A percentile compares a stretch with the other conserved stretches of the same genome.
Evolutionary conservation across 257 asterid genomes (phyloP).

Genomic region (Przewalskia tangutica): DNA sequence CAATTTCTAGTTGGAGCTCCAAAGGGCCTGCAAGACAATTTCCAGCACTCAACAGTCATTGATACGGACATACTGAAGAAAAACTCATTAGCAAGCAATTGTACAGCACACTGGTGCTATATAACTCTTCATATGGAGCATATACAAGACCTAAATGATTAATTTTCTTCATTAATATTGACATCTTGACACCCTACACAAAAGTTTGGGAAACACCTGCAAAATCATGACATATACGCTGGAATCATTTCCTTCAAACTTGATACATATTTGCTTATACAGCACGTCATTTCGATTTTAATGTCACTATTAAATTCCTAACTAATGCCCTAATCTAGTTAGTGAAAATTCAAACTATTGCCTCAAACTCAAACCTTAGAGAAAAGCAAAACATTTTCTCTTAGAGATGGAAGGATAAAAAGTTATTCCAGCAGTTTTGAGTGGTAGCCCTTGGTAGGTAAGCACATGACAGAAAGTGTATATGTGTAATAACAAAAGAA

Average conservation of each 20-base stretch:
- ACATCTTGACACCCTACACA: not conserved
- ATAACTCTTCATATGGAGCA: not conserved
- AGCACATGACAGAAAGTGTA: not conserved
- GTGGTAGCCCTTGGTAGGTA: not conserved
- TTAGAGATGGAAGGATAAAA: not conserved
- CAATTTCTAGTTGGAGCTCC: conserved; percentile 87
- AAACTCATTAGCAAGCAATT: not conserved
- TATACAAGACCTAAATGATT: not conserved
- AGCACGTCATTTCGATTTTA: not conserved
- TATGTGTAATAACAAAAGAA: not conserved
- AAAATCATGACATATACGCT: not conserved
- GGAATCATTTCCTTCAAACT: not conserved
- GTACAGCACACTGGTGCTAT: not conserved
- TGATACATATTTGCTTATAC: not conserved
- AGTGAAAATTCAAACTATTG: not conserved
- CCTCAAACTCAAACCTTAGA: not conserved
- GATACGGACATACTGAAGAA: not conserved
- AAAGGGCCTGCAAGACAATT: conserved; percentile 51
- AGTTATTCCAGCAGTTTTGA: not conserved
- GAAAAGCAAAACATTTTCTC: not conserved
- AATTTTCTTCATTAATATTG: not conserved
- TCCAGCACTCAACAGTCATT: not conserved
- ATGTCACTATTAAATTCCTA: not conserved
- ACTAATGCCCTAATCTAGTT: not conserved
- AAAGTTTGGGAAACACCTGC: not conserved